Evolutionary conservation across 495 filamentous ascomycete species (phyloP).

Genomic region (Penicillium waksmanii): DNA sequence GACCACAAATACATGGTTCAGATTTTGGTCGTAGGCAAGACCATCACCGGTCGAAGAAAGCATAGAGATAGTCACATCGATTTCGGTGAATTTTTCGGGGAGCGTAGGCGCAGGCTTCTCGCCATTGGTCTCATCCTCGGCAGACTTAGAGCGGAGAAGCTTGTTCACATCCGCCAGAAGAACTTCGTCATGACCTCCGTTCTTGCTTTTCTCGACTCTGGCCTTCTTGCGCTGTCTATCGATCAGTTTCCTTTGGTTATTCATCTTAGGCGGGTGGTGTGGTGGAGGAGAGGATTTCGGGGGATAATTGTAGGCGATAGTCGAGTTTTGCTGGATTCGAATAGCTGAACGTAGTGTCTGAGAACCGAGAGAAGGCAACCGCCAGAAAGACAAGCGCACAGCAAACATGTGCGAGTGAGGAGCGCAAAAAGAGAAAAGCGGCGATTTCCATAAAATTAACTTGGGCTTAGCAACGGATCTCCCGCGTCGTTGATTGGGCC

Average conservation of each 20-base stretch:
- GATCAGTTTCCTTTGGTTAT: conserved; percentile 31
- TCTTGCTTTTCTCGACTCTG: conserved; percentile 41
- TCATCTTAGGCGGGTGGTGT: conserved; percentile 9
- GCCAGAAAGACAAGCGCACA: conserved; percentile 18
- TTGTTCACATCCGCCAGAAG: conserved; percentile 69
- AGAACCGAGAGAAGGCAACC: conserved; percentile 16
- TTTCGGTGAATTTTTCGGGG: conserved; percentile 71
- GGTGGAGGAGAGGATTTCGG: not conserved
- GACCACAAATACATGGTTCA: conserved; percentile 80
- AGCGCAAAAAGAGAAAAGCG: conserved; percentile 8
- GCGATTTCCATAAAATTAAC: conserved; percentile 29
- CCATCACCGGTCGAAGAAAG: conserved; percentile 92
- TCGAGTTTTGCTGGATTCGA: conserved; percentile 11
- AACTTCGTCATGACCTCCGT: conserved; percentile 66
- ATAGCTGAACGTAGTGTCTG: not conserved
- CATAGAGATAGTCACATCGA: conserved; percentile 74
- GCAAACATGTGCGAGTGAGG: conserved; percentile 27
- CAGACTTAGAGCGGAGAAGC: conserved; percentile 59
- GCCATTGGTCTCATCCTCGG: conserved; percentile 29
- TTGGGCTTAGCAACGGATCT: conserved; percentile 32
- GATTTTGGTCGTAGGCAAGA: conserved; percentile 66
- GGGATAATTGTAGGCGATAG: not conserved
- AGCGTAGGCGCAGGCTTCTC: conserved; percentile 40
- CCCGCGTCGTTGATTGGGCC: conserved; percentile 26
- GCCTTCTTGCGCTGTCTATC: conserved; percentile 60